Evolutionary conservation across 2,329 filamentous ascomycete genomes (phyloP), one percentile per base, ranked within the genome.

Genomic region (Trichoderma sp.): DNA sequence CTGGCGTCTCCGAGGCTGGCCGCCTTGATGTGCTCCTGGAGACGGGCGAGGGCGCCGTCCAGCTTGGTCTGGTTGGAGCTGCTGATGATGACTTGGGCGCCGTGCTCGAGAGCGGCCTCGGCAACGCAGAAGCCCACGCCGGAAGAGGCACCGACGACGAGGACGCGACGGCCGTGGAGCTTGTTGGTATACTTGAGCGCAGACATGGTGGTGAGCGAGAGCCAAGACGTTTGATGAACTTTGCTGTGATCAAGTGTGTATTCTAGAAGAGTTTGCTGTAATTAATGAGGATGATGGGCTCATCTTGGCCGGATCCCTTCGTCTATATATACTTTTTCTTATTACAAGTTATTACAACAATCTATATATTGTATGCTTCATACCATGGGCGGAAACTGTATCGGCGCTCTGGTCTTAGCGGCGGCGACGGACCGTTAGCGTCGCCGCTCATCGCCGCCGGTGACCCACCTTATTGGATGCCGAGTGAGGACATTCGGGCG

Each of bases 81-180:
- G n/a, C 86, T 85, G 74, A 91, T 84, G 56, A 81, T 84, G 18
- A 91, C 85, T n/a, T 75, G 76, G 49, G 85, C 85, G 39, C 86
- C 87, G 68, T 84, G 79, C 65, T 86, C 84, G 52, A 90, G 75
- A 16, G 82, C 79, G 2, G 83, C 85, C 80, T 89, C 84, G 63
- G 89, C 88, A 13, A 89, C 86, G 66, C 80, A 83, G 71, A 83
- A 87, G 37, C 89, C 89, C 51, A 91, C 88, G 63, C 89, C 89
- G 18, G 85, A 83, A 2, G 86, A 86, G 51, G 88, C 90, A 55
- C 89, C 89, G 58, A 91, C 82, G 74, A 91, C 78, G 51, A 92
- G 84, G 72, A 90, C 77, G 70, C 78, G 79, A 52, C 75, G 75
- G 71, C 74, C 73, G 24, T 77, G 74, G 21, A 81, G 75, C 70